Base-by-base conservation (phyloP, 2,329 filamentous ascomycete genomes). In the Dactylellina parvicollis region DNA sequence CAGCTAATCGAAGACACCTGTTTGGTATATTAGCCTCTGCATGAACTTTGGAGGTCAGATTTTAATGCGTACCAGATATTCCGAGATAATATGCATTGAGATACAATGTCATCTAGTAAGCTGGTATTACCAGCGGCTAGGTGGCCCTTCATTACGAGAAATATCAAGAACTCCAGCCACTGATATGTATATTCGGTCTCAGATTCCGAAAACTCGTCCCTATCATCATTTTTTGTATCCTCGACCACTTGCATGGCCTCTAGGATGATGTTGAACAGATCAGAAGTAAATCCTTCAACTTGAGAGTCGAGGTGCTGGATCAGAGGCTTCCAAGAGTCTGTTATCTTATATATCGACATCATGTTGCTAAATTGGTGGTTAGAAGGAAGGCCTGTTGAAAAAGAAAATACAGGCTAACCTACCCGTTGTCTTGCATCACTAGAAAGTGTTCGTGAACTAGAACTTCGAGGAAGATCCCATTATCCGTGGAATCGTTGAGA, bases 111-210 rank as follows among this genome's bases (percentile, higher is more conserved):
- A 34, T 73, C 69, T 34, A 66, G 60, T 12, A 73, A 20, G 24
- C 36, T 55, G 8, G 60, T 40, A 22, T 55, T 66, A 5, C 36
- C 47, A 3, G 36, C 60, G n/a, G 69, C 69, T 9, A 73, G 54
- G 5, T 73, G 61, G 4, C 69, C 69, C 36, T 73, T 66, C 2
- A 73, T 59, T 22, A 73, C n/a, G 26, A 73, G 55, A 1, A 36
- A 44, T 32, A 61, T 28, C 16, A 73, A 16, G 44, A 73, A 73
- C 22, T 73, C 69, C 7, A 73, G 54, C 69, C 69, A 73, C 36
- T 73, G 69, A 22, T 73, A 73, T 1, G 60, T 73, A 44, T 73
- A 73, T 44, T 73, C 60, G 47, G 54, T 73, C 38, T 73, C 69
- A 9, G 69, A 66, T 16, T 73, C 69, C 18, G 60, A 60, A 56